Percentiles rank a stretch among this genome's conserved stretches.
These are phyloP conservation scores for Gossypium longicalyx DNA, from an alignment of 345 rosid species.

Conservation along the genomic window DNA sequence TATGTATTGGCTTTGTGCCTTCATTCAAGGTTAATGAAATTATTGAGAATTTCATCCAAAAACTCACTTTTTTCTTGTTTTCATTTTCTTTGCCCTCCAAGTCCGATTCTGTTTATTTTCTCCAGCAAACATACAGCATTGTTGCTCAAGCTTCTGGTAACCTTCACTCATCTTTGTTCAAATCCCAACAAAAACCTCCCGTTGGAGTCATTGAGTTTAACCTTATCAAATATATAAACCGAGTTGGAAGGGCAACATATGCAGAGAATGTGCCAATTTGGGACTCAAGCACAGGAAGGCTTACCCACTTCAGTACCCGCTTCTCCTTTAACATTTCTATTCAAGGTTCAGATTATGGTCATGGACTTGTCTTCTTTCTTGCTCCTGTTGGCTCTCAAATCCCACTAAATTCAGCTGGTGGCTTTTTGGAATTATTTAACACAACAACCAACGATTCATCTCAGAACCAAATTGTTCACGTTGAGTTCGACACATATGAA, in stretches of 20 bases:
- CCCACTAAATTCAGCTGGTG: slow-evolving; percentile 37
- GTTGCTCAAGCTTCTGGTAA: no score
- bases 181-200: neutral
- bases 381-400: slow-evolving; percentile 25
- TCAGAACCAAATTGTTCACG: slow-evolving; percentile 25
- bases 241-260: slow-evolving; percentile 34
- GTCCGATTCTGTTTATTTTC: no score
- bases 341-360: neutral
- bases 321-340: slow-evolving; percentile 33
- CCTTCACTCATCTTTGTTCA: no score
- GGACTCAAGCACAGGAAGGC: slow-evolving; percentile 25
- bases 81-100: no score
- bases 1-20: no score
- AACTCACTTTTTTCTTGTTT: no score
- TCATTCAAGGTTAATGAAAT: no score
- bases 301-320: slow-evolving; percentile 29
- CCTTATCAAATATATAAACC: slow-evolving; percentile 12
- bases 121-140: no score
- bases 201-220: slow-evolving; percentile 33
- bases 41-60: no score
- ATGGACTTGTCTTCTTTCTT: slow-evolving; percentile 39
- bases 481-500: slow-evolving; percentile 31
- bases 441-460: slow-evolving; percentile 15
- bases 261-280: slow-evolving; percentile 23
- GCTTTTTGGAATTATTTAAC: slow-evolving; percentile 38